phyloP scores from a whole-genome alignment of 495 filamentous ascomycete species.

The Podospora comata region DNA sequence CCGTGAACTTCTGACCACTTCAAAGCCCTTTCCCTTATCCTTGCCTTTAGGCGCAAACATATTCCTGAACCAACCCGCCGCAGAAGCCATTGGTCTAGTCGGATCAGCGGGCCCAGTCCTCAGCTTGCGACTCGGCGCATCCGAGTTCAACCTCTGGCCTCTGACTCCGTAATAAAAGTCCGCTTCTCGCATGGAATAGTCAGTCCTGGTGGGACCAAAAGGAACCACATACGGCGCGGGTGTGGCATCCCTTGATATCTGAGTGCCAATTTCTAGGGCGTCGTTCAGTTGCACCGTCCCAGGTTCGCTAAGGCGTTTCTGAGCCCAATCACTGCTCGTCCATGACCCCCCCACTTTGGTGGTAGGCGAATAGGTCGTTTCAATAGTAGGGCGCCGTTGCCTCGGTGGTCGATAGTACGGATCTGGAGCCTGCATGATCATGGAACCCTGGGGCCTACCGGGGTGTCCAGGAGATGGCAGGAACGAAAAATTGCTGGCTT shows the following conservation, averaged over 20 bases:
- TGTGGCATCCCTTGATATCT: slow-evolving; percentile 39
- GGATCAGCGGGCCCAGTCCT: slow-evolving; percentile 95
- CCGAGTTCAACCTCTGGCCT: slow-evolving; percentile 80
- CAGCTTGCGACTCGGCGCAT: slow-evolving; percentile 73
- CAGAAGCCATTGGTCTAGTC: slow-evolving; percentile 80
- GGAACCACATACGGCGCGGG: slow-evolving; percentile 39
- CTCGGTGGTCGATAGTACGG: slow-evolving; percentile 85
- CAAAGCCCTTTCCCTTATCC: slow-evolving; percentile 90
- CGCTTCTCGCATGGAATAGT: slow-evolving; percentile 88
- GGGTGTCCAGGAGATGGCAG: slow-evolving; percentile 53
- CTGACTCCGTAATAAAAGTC: slow-evolving; percentile 94
- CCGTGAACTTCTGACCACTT: slow-evolving; percentile 85
- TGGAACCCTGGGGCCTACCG: slow-evolving; percentile 39
- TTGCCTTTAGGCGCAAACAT: slow-evolving; percentile 80
- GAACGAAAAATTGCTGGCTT: slow-evolving; percentile 66
- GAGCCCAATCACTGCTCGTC: slow-evolving; percentile 51
- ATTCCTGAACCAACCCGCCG: slow-evolving; percentile 80
- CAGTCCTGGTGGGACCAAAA: slow-evolving; percentile 52
- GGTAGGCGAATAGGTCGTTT: slow-evolving; percentile 44
- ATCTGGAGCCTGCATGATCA: slow-evolving; percentile 55
- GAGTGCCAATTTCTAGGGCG: slow-evolving; percentile 39
- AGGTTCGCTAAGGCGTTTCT: slow-evolving; percentile 42
- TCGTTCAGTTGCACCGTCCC: slow-evolving; percentile 31
- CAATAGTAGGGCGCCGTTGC: slow-evolving; percentile 57
- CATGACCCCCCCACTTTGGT: slow-evolving; percentile 43